Base-by-base conservation (phyloP, 2,329 filamentous ascomycete species). In the Coniochaeta hoffmannii region DNA sequence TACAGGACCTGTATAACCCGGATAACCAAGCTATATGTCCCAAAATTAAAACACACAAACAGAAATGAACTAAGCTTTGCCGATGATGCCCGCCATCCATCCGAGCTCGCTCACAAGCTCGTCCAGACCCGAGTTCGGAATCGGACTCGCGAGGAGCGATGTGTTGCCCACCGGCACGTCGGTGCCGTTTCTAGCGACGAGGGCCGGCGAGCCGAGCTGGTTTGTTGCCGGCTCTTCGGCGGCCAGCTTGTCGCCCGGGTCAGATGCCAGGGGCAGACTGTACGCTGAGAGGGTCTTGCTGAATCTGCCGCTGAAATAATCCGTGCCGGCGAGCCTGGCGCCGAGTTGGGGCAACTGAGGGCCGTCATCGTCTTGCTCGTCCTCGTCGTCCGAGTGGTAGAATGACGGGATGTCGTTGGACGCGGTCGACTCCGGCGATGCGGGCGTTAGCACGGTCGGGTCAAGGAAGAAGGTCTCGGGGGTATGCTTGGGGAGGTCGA, bases 31-130 rank as follows among this genome's bases (percentile, higher is more conserved):
- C 11, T 12, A 44, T 38, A 17, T 38, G n/a, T 38, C 11, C 36
- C 36, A 3, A 44, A 26, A 9, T 24, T 7, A 24, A 38, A 38
- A 38, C 4, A 38, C 2, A 8, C 22, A 24, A 24, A 26, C 22
- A 7, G n/a, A 10, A n/a, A 19, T n/a, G 17, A 24, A 26, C 26
- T 22, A 46, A 46, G 41, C 41, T 10, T 26, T 46, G 19, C 41
- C 41, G 41, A 82, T 78, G 24, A 73, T 68, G 31, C 75, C 72
- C 11, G 74, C 75, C 65, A 82, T 77, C 77, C 78, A 81, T 54
- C 75, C 71, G 58, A 81, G 67, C 63, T 82, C 79, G 53, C 57
- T 68, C 7, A 71, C 64, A 8, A 75, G 58, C 30, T 72, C 68
- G 4, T 69, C 67, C 11, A 73, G 57, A n/a, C 69, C 65, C 7